Percentiles rank a stretch among this genome's conserved stretches.
phyloP scores from a whole-genome alignment of 495 filamentous ascomycete species.

The Tetracladium setigerum region DNA sequence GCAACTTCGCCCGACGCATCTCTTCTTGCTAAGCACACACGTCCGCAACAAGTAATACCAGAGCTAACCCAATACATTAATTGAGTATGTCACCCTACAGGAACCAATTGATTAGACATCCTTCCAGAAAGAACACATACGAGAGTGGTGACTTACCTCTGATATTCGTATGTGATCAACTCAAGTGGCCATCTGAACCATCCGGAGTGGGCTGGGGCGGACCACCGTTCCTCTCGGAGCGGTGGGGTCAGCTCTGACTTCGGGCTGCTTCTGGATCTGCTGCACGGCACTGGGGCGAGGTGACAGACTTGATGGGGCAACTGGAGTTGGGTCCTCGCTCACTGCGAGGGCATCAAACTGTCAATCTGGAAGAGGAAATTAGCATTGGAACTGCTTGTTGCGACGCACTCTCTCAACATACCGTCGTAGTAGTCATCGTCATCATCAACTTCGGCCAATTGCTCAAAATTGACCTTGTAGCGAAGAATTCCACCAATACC shows the following conservation, averaged over 20 bases:
- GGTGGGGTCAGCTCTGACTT: conserved; percentile 27
- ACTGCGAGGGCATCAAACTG: conserved; percentile 80
- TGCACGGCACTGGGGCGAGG: conserved; percentile 30
- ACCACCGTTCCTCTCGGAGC: conserved; percentile 9
- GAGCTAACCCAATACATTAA: conserved; percentile 2
- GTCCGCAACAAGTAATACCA: conserved; percentile 7
- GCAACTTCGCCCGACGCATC: conserved; percentile 6
- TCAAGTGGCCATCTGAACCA: conserved; percentile 51
- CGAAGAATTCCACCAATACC: conserved; percentile 94
- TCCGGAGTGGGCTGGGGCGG: conserved; percentile 49
- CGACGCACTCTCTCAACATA: conserved; percentile 24
- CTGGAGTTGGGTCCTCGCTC: conserved; percentile 80
- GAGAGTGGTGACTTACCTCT: conserved; percentile 5
- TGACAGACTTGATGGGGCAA: conserved; percentile 44
- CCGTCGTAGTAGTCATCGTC: conserved; percentile 99
- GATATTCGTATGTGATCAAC: conserved; percentile 21
- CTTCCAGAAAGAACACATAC: not conserved
- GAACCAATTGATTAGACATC: not conserved
- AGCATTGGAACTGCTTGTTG: conserved; percentile 12
- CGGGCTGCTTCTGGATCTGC: conserved; percentile 28
- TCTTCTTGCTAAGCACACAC: not conserved
- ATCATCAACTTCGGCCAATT: conserved; percentile 87
- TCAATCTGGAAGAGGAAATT: conserved; percentile 64
- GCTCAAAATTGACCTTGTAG: conserved; percentile 99
- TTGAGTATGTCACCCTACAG: too few species aligned